Evolutionary conservation across 1,284 basidiomycete species (phyloP).

Genomic region (Psilocybe mexicana): DNA sequence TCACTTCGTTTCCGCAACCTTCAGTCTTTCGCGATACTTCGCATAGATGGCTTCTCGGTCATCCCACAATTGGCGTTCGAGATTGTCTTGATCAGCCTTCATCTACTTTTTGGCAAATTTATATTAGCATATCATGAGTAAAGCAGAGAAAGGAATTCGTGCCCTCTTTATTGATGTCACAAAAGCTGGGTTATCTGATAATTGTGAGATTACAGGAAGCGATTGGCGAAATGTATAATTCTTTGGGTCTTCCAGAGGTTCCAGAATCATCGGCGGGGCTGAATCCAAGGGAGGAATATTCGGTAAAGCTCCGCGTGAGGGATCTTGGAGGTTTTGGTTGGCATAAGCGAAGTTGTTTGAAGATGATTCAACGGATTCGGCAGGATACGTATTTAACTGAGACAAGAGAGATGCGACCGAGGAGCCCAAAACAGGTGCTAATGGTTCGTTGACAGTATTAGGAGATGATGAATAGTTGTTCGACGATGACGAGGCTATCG

Average conservation of each 20-base stretch:
- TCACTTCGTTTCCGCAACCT: constrained; percentile 64
- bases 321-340: not conserved
- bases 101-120: constrained; percentile 38
- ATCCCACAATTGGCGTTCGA: constrained; percentile 66
- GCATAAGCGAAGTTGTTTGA: constrained; percentile 6
- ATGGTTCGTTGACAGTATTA: not conserved
- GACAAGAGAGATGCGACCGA: constrained; percentile 69
- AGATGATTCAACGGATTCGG: constrained; percentile 1
- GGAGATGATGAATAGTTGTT: not conserved
- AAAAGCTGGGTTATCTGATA: constrained; percentile 54
- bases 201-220: constrained; percentile 50
- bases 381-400: constrained; percentile 47
- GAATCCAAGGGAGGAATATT: not conserved
- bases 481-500: not conserved
- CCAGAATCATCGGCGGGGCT: not conserved
- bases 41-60: constrained; percentile 59
- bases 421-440: constrained; percentile 5
- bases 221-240: constrained; percentile 64
- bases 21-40: constrained; percentile 70
- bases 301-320: not conserved
- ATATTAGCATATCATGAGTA: constrained; percentile 7
- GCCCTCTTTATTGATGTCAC: constrained; percentile 49
- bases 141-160: constrained; percentile 19
- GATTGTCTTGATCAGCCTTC: constrained; percentile 62
- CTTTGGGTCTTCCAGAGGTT: constrained; percentile 37